A percentile compares a stretch with the other conserved stretches of the same genome.
Evolutionary conservation across 805 yeast species (phyloP).

Genomic region (Lipomyces orientalis): DNA sequence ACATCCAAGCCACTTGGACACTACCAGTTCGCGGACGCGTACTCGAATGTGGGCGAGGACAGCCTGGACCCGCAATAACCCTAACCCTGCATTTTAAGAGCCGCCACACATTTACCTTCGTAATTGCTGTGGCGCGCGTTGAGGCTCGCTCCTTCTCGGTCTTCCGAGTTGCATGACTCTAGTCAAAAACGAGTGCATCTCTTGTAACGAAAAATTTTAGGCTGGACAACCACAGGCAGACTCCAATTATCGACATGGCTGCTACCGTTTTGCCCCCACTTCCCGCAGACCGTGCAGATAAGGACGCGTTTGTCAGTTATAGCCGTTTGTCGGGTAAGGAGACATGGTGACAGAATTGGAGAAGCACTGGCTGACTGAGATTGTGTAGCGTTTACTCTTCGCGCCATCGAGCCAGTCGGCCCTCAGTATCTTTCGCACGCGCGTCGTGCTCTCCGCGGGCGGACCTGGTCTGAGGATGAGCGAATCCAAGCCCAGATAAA

Average conservation of each 20-base stretch:
- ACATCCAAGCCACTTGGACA: background rate
- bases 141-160: too few species aligned
- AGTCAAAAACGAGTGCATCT: too few species aligned
- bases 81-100: too few species aligned
- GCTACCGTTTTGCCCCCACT: slow-evolving; percentile 22
- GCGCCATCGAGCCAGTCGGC: slow-evolving; percentile 96
- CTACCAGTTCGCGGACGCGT: background rate
- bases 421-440: slow-evolving; percentile 96
- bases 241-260: slow-evolving; percentile 1
- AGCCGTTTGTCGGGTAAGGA: slow-evolving; percentile 21
- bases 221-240: background rate
- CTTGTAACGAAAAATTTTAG: background rate
- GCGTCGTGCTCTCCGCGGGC: slow-evolving; percentile 91
- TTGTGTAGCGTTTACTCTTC: slow-evolving; percentile 42
- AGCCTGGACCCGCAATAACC: too few species aligned
- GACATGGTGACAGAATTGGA: background rate
- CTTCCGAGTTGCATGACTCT: too few species aligned
- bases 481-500: slow-evolving; percentile 89
- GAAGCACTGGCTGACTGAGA: background rate
- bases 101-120: too few species aligned
- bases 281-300: slow-evolving; percentile 15
- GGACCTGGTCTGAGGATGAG: slow-evolving; percentile 98
- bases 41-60: background rate
- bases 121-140: too few species aligned
- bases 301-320: slow-evolving; percentile 21